Conservation (phyloP, 2,329 filamentous ascomycete genomes). For the Colletotrichum sp. region DNA sequence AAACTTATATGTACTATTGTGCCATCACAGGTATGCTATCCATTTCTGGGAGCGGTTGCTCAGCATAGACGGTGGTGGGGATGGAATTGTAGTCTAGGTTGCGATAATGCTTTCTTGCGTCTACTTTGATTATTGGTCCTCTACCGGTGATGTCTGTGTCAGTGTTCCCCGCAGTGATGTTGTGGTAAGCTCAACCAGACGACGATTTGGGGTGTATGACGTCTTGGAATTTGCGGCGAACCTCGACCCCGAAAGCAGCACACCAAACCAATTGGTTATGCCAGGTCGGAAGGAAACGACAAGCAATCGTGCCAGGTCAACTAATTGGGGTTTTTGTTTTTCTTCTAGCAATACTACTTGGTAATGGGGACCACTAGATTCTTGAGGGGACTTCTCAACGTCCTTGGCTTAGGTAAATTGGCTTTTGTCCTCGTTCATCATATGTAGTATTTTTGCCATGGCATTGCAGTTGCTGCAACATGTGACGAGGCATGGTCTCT, state of each 20-base stretch:
- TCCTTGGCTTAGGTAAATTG: not conserved
- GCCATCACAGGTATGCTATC: conserved; percentile 43
- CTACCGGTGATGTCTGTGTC: not conserved
- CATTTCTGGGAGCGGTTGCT: conserved; percentile 41
- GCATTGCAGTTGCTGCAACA: not conserved
- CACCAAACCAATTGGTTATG: rapidly evolving
- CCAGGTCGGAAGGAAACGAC: not conserved
- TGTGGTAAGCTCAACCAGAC: not conserved
- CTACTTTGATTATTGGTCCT: not conserved
- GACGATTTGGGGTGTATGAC: not conserved
- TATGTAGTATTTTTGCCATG: not conserved
- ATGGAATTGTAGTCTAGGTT: conserved; percentile 48
- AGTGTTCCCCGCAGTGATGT: not conserved
- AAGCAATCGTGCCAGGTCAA: not conserved
- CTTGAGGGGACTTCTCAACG: not conserved
- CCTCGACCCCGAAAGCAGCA: not conserved
- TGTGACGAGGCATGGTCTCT: not conserved
- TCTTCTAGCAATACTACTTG: not conserved
- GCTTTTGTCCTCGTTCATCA: not conserved
- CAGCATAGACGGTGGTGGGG: conserved; percentile 52
- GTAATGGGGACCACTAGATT: not conserved
- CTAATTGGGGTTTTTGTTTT: not conserved
- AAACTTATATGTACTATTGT: conserved; percentile 57
- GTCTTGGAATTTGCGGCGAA: not conserved
- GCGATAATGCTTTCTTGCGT: conserved; percentile 28